Evolutionary conservation across 73 alveolate species (phyloP).

Genomic region (Loxodes magnus): DNA sequence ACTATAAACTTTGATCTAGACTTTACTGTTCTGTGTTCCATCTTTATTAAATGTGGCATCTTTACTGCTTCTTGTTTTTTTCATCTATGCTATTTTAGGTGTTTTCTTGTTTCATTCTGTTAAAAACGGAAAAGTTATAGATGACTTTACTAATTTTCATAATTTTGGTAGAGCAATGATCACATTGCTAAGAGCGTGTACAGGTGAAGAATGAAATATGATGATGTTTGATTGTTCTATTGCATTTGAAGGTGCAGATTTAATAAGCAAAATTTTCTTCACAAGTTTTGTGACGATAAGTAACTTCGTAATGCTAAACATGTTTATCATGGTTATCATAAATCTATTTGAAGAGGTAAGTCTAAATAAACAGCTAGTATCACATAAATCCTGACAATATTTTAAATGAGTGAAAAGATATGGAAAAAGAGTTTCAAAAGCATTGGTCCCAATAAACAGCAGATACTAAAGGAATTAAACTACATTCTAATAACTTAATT

Average conservation of each 20-base stretch:
- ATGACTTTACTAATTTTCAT: slow-evolving; percentile 53
- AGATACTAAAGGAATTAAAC: slow-evolving; percentile 4
- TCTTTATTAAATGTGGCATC: slow-evolving; percentile 80
- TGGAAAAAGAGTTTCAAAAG: slow-evolving; percentile 15
- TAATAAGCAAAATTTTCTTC: slow-evolving; percentile 34
- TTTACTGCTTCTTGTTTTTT: slow-evolving; percentile 68
- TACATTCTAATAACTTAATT: slow-evolving; percentile 14
- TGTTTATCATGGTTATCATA: slow-evolving; percentile 54
- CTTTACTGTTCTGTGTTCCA: slow-evolving; percentile 76
- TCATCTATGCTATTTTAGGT: slow-evolving; percentile 84
- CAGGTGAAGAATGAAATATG: slow-evolving; percentile 93
- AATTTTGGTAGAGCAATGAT: slow-evolving; percentile 74
- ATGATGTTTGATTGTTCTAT: slow-evolving; percentile 51
- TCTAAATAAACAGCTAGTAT: too few species aligned
- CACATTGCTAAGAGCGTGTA: slow-evolving; percentile 63
- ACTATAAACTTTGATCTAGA: slow-evolving; percentile 41
- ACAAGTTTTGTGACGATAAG: slow-evolving; percentile 33
- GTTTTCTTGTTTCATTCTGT: slow-evolving; percentile 59
- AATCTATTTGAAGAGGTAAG: slow-evolving; percentile 44
- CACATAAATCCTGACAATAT: slow-evolving; percentile 44
- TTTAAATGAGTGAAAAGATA: slow-evolving; percentile 30
- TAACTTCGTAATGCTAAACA: slow-evolving; percentile 46
- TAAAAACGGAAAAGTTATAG: slow-evolving; percentile 29
- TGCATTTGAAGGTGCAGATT: slow-evolving; percentile 28
- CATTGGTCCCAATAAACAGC: slow-evolving; percentile 26